Percentiles rank a stretch among this genome's conserved stretches.
phyloP scores from a whole-genome alignment of 352 stramenopile species.

The Pythium chondricola region DNA sequence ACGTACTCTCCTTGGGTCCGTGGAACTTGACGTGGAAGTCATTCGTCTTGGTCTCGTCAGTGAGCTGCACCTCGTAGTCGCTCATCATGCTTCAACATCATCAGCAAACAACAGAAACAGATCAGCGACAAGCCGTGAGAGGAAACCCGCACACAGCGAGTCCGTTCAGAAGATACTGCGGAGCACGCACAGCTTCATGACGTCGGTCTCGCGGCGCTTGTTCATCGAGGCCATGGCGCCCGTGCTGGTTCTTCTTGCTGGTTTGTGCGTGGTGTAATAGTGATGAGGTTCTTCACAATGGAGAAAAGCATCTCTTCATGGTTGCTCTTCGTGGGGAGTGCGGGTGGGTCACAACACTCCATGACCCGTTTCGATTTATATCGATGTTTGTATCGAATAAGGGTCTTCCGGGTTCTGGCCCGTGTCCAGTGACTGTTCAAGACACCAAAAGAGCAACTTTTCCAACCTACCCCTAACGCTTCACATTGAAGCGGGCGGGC shows the following conservation, averaged over 20 bases:
- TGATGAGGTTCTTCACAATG: slow-evolving; percentile 20
- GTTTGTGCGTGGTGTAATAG: no score
- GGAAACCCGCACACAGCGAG: no score
- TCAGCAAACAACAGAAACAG: slow-evolving; percentile 2
- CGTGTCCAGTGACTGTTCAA: slow-evolving; percentile 1
- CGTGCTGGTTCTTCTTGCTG: background rate
- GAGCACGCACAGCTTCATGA: slow-evolving; percentile 89
- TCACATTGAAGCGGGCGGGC: background rate
- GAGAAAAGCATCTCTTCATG: slow-evolving; percentile 15
- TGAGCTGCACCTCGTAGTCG: slow-evolving; percentile 83
- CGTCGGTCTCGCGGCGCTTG: slow-evolving; percentile 82
- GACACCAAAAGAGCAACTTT: background rate
- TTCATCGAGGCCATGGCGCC: slow-evolving; percentile 56
- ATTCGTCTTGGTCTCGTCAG: slow-evolving; percentile 74
- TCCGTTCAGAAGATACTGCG: no score
- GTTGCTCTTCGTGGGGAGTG: no score
- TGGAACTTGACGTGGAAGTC: slow-evolving; percentile 86
- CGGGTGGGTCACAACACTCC: slow-evolving; percentile 6
- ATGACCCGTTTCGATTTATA: slow-evolving; percentile 3
- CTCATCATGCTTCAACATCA: slow-evolving; percentile 77
- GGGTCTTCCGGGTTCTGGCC: no score
- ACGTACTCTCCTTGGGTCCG: slow-evolving; percentile 78
- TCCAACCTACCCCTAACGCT: background rate
- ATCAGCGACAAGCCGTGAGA: no score
- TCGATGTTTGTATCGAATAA: slow-evolving; percentile 2